A percentile compares a stretch with the other conserved stretches of the same genome.
Conservation (phyloP, 1,139 yeast genomes). For the Candida dubliniensis region DNA sequence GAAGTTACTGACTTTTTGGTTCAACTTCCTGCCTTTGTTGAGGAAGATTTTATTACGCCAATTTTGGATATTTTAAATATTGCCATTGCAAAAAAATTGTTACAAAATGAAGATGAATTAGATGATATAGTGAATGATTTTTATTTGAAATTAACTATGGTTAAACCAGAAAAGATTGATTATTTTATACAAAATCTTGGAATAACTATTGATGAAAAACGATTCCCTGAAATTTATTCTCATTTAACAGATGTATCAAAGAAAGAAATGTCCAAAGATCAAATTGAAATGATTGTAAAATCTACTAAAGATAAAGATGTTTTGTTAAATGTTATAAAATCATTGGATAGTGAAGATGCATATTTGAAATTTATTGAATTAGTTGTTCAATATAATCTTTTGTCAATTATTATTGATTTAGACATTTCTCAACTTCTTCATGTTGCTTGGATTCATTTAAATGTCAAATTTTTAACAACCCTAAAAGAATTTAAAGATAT, state of each 20-base stretch:
- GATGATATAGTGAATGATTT: conserved; percentile 30
- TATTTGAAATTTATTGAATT: conserved; percentile 12
- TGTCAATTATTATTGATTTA: conserved; percentile 8
- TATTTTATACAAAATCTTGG: conserved; percentile 13
- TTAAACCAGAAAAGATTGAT: conserved; percentile 16
- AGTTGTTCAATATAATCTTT: conserved; percentile 6
- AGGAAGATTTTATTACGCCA: conserved; percentile 24
- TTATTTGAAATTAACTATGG: conserved; percentile 26
- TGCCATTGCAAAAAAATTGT: conserved; percentile 14
- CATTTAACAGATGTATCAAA: conserved; percentile 16
- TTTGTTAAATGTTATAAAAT: conserved; percentile 12
- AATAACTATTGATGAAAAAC: conserved; percentile 5
- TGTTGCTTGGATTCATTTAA: conserved; percentile 13
- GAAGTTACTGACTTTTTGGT: conserved; percentile 16
- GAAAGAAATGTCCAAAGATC: conserved; percentile 12
- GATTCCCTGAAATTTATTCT: conserved; percentile 15
- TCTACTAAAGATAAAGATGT: conserved; percentile 16
- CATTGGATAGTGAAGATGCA: conserved; percentile 5
- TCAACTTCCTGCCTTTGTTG: conserved; percentile 28
- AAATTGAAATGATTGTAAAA: conserved; percentile 19
- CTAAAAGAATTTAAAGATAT: conserved; percentile 4
- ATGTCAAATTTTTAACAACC: conserved; percentile 8
- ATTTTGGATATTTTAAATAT: conserved; percentile 25
- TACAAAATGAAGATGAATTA: conserved; percentile 12
- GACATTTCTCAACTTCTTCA: conserved; percentile 6